Evolutionary conservation across 2,329 filamentous ascomycete species (phyloP), one percentile per base, ranked within the genome.

Genomic region (Epichloe sylvatica): DNA sequence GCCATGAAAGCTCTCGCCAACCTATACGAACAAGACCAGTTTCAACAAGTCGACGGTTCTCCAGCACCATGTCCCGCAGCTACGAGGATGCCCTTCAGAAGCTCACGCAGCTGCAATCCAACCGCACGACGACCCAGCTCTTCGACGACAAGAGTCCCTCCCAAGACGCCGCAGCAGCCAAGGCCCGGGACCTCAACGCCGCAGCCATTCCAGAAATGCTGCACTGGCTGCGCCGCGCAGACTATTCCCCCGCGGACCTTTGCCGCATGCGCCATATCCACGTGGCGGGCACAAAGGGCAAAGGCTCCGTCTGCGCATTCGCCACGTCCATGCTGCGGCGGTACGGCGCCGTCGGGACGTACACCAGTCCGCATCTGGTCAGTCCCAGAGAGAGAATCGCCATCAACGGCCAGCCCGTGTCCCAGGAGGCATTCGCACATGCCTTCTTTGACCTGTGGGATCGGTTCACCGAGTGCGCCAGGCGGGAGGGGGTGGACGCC

Each of bases 251-350:
- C 1, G 49, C 58, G 0, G 69, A 72, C 55, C 68, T 78, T 25
- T 58, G 65, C 12, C 55, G 59, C 4, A 65, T 76, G 47, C 67
- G 66, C 15, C 75, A 74, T 56, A 80, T 97, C 53, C 91, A 97
- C 63, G 81, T 97, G 43, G 86, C 91, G 1, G 91, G 91, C 12
- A 96, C 90, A 4, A 97, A 96, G 65, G 91, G 91, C 52, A 97
- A 96, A 65, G 90, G 90, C 39, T 92, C 86, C 2, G 89, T 88
- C 0, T 87, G 85, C 55, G 84, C 90, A 9, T 91, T 90, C 63
- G 77, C 88, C 19, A 87, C 88, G 13, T 82, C 82, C 2, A 86
- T 94, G 54, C 72, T 95, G n/a, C 69, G 73, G 3, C 70, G 59
- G 51, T 65, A 69, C 42, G 65, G 49, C 53, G 60, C 56, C 64